Conservation (phyloP, 208 protist genomes). For the Wallacemonas sp. region DNA sequence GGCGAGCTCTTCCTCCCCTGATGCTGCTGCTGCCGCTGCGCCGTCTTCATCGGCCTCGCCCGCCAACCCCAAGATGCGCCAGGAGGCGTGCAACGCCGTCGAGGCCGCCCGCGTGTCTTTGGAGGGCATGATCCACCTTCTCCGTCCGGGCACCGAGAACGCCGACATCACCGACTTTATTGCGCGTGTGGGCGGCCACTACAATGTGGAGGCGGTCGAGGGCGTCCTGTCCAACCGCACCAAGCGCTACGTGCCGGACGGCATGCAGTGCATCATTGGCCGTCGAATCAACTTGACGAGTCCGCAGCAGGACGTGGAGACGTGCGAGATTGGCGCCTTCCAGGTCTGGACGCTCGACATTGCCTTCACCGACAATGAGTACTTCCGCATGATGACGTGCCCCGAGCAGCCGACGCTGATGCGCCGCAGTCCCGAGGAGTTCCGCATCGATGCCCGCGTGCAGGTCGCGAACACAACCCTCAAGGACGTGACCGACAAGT, state of each 20-base stretch:
- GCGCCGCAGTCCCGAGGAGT: constrained; percentile 68
- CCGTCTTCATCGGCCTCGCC: constrained; percentile 6
- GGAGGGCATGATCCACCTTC: constrained; percentile 81
- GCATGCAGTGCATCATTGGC: constrained; percentile 95
- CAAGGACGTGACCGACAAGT: constrained; percentile 63
- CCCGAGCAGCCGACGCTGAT: constrained; percentile 59
- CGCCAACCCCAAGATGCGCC: constrained; percentile 1
- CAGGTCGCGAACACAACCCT: constrained; percentile 55
- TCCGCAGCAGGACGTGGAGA: constrained; percentile 93
- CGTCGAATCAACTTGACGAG: constrained; percentile 65
- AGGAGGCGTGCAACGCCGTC: constrained; percentile 89
- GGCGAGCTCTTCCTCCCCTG: not conserved
- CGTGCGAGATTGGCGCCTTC: constrained; percentile 66
- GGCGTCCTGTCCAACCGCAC: constrained; percentile 98
- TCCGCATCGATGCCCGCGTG: constrained; percentile 59
- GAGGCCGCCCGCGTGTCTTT: constrained; percentile 94
- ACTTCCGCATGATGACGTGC: constrained; percentile 43
- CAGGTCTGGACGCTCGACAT: constrained; percentile 92
- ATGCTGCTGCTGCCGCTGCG: not conserved
- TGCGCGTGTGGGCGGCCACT: constrained; percentile 89
- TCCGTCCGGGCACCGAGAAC: constrained; percentile 81
- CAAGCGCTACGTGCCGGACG: constrained; percentile 97
- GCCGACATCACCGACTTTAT: constrained; percentile 94
- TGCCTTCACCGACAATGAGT: constrained; percentile 78
- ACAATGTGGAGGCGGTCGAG: constrained; percentile 92